Evolutionary conservation across 805 yeast species (phyloP).

Genomic region (Sugiyamaella americana): DNA sequence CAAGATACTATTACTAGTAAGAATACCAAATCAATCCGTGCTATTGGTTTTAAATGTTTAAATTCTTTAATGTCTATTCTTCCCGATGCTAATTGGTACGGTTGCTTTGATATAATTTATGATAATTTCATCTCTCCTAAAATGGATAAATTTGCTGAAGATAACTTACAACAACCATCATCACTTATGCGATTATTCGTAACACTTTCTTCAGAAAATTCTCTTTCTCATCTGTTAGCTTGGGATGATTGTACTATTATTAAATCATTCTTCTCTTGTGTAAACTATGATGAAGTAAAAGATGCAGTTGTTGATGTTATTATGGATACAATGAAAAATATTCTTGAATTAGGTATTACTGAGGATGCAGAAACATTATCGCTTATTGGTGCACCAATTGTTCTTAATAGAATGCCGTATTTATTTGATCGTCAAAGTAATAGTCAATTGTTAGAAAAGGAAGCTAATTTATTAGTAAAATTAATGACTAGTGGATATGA

Average conservation of each 20-base stretch:
- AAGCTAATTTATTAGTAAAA: slow-evolving; percentile 21
- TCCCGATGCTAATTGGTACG: slow-evolving; percentile 51
- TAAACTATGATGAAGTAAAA: slow-evolving; percentile 54
- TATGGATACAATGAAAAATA: slow-evolving; percentile 39
- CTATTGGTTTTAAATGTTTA: slow-evolving; percentile 57
- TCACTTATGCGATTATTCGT: slow-evolving; percentile 62
- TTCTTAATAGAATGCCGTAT: slow-evolving; percentile 18
- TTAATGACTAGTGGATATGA: slow-evolving; percentile 49
- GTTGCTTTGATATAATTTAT: slow-evolving; percentile 46
- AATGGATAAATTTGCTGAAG: slow-evolving; percentile 59
- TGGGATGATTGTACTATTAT: slow-evolving; percentile 52
- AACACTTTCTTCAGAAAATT: slow-evolving; percentile 46
- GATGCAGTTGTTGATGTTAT: slow-evolving; percentile 59
- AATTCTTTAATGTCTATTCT: slow-evolving; percentile 48
- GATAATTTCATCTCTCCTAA: slow-evolving; percentile 55
- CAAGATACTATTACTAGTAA: neutral
- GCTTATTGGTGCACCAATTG: slow-evolving; percentile 29
- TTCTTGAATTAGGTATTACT: slow-evolving; percentile 12
- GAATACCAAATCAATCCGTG: slow-evolving; percentile 9
- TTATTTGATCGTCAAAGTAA: slow-evolving; percentile 16
- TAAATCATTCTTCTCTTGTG: slow-evolving; percentile 47
- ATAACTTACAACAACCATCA: slow-evolving; percentile 79
- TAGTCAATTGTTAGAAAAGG: slow-evolving; percentile 19
- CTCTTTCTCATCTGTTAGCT: slow-evolving; percentile 46
- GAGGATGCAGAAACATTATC: slow-evolving; percentile 1